Percentiles rank a stretch among this genome's conserved stretches.
Evolutionary conservation across 768 basidiomycete species (phyloP).

Genomic region (Dacryopinax spathularia): DNA sequence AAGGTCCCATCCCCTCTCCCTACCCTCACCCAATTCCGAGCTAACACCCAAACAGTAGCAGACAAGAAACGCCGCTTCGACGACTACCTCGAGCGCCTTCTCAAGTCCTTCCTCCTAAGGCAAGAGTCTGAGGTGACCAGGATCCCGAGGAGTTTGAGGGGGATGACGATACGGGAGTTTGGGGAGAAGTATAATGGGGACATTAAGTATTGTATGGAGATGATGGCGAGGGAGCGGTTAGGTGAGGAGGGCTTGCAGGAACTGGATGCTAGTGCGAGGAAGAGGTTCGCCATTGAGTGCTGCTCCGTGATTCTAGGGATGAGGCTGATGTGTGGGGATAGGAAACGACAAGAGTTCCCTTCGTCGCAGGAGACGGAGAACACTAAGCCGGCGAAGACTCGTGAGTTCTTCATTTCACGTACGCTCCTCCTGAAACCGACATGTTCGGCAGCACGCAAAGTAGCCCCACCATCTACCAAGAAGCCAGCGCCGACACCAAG

Average conservation of each 20-base stretch:
- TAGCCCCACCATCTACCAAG: slow-evolving; percentile 38
- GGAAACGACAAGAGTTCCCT: slow-evolving; percentile 38
- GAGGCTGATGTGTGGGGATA: slow-evolving; percentile 50
- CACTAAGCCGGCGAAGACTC: slow-evolving; percentile 43
- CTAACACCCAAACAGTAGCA: slow-evolving; percentile 35
- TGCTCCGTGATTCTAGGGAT: background rate
- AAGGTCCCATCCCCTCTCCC: slow-evolving; percentile 30
- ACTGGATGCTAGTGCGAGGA: slow-evolving; percentile 43
- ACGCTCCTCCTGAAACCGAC: background rate
- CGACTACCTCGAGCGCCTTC: slow-evolving; percentile 56
- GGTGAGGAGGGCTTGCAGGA: slow-evolving; percentile 31
- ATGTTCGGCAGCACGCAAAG: slow-evolving; percentile 19
- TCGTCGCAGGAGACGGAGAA: slow-evolving; percentile 28
- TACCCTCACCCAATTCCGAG: background rate
- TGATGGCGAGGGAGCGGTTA: slow-evolving; percentile 50
- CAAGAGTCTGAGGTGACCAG: slow-evolving; percentile 61
- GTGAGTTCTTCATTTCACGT: slow-evolving; percentile 26
- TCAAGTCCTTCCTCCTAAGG: slow-evolving; percentile 59
- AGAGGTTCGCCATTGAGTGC: slow-evolving; percentile 32
- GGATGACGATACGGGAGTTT: slow-evolving; percentile 62
- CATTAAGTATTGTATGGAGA: slow-evolving; percentile 53
- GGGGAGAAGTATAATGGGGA: slow-evolving; percentile 65
- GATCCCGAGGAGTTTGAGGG: slow-evolving; percentile 60
- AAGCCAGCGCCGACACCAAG: slow-evolving; percentile 31
- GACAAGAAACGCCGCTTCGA: slow-evolving; percentile 62